Base-by-base conservation (phyloP, 2,329 filamentous ascomycete genomes). In the Verticillium zaregamsianum region DNA sequence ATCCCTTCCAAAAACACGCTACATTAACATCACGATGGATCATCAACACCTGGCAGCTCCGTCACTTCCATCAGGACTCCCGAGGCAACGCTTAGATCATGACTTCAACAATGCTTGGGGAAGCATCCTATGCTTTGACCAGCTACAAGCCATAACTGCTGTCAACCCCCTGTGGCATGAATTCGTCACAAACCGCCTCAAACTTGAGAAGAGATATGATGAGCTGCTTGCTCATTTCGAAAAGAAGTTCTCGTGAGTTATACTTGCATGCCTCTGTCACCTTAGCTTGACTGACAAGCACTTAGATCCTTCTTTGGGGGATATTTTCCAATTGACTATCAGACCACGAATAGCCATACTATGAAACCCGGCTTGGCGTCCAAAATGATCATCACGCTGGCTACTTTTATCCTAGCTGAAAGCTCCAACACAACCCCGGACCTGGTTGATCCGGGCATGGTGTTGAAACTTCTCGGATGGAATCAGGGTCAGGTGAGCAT, bases 71-170 rank as follows among this genome's bases (percentile, higher is more conserved):
- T 5, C 39, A 3, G 57, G 57, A 7, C 40, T 58, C 17, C 57
- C 57, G 11, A 58, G 49, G 57, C 57, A 58, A 32, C 37, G 57
- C 11, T 58, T 70, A 0, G 66, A 70, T 31, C 68, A 70, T 39
- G 64, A 70, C 32, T 66, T 70, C 35, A 67, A 70, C 25, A 69
- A 64, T 8, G 66, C 63, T 20, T 67, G 66, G 61, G 68, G 68
- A n/a, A 65, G 63, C 55, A 61, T 68, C 9, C 54, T 69, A 11
- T 66, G 64, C 14, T 69, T 61, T 35, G 65, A 66, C 9, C 68
- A 67, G 25, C 65, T 68, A 9, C 62, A 65, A 23, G 59, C 62
- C 2, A 62, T 69, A 9, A 62, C 63, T 8, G 59, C 62, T 23
- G 63, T 61, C 0, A 64, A 68, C 15, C 64, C 66, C 1, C 35